Base-by-base conservation (phyloP, 1,284 basidiomycete genomes). In the Mrakiaceae sp. region DNA sequence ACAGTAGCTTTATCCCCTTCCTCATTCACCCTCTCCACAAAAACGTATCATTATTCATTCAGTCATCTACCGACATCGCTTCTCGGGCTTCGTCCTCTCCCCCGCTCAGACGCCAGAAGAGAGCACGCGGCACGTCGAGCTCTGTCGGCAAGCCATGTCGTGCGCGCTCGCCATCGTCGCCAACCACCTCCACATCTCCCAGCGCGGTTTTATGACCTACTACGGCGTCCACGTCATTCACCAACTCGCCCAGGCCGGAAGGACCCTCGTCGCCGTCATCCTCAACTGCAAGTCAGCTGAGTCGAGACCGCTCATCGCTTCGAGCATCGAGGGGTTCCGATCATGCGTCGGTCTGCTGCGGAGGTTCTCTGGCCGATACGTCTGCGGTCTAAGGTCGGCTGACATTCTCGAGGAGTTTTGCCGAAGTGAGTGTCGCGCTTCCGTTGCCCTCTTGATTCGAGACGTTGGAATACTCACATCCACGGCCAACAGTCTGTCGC, bases 211-310 rank as follows among this genome's bases (percentile, higher is more conserved):
- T 72, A 92, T 94, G 90, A 92, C 90, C 6, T 93, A 92, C 73
- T 93, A 90, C 73, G 90, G 90, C 4, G 90, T 93, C 1, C 90
- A 93, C 74, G 90, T 93, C 66, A 93, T 93, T 58, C 90, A 94
- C 72, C 90, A 93, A 74, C 79, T 93, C 60, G 92, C 90, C 1
- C 90, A 92, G 72, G 90, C 90, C n/a, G 90, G 90, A 4, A 83
- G 90, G 57, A 91, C 90, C 1, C 80, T 93, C 10, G 83, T 93
- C 60, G 88, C 89, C 12, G 83, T 92, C 67, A 79, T 93, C 16
- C 79, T 93, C 57, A 89, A 89, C 63, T 77, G 77, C 70, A 74
- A 77, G 58, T 74, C 74, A 62, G 73, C 74, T 44, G 74, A 88
- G 67, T 78, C 77, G 68, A 65, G 75, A 14, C 82, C 84, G 46